Evolutionary conservation across 176 grass and related monocot species (phyloP).

Genomic region (Secale cereale): DNA sequence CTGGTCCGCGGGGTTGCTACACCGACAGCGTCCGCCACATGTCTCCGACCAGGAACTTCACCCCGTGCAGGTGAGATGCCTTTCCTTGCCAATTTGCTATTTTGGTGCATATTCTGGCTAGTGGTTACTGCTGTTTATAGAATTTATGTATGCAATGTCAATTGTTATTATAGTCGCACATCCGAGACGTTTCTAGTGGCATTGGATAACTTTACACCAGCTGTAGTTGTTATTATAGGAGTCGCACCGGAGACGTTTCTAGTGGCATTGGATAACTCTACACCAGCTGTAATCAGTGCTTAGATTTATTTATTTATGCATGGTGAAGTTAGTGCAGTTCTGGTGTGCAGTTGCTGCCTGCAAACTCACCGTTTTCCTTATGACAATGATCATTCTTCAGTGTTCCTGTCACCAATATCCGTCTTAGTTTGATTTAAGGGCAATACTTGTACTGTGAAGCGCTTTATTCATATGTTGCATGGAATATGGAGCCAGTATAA

Average conservation of each 20-base stretch:
- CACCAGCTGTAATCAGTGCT: not conserved
- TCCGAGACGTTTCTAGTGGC: not conserved
- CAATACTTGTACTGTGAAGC: not conserved
- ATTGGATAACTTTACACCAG: not conserved
- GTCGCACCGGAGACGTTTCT: not conserved
- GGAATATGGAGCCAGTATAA: not conserved
- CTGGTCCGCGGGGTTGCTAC: conserved; percentile 24
- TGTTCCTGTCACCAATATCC: not conserved
- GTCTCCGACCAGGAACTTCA: conserved; percentile 29
- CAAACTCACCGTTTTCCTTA: not conserved
- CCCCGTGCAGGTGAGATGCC: conserved; percentile 35
- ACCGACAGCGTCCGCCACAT: not conserved
- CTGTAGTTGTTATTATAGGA: not conserved
- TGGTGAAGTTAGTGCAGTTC: not conserved
- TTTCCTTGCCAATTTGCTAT: not conserved
- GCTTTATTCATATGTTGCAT: not conserved
- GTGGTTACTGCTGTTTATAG: not conserved
- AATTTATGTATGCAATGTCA: not conserved
- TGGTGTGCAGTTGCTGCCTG: not conserved
- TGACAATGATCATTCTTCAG: not conserved
- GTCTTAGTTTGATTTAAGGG: not conserved
- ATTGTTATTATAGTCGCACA: not conserved
- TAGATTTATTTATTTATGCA: not conserved
- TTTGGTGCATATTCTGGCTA: not conserved
- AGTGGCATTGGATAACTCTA: not conserved